Conservation (phyloP, 2,329 filamentous ascomycete species). For the Xylariaceae sp. region DNA sequence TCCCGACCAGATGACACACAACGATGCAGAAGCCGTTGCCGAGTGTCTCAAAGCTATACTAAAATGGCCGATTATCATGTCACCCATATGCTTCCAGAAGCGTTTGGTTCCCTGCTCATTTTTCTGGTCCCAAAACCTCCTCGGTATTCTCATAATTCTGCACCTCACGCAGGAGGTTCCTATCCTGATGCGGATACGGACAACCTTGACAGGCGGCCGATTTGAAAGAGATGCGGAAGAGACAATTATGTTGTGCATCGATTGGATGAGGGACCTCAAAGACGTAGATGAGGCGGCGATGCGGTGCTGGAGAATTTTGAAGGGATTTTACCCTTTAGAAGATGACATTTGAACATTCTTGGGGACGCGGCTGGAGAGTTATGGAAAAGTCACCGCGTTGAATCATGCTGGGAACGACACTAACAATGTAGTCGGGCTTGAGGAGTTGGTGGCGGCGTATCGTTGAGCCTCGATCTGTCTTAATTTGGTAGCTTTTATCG, state of each 20-base stretch:
- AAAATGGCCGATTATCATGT: conserved; percentile 56
- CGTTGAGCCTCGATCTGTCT: too few relatives aligned
- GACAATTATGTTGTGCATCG: conserved; percentile 49
- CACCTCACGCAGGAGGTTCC: conserved; percentile 49
- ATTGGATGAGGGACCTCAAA: conserved; percentile 57
- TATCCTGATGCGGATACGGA: conserved; percentile 45
- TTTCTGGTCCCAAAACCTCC: conserved; percentile 59
- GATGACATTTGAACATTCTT: conserved; percentile 16
- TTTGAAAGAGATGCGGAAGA: conserved; percentile 49
- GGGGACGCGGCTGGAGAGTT: too few relatives aligned
- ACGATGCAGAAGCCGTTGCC: conserved; percentile 51
- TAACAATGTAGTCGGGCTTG: too few relatives aligned
- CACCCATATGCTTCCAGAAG: conserved; percentile 53
- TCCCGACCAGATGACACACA: conserved; percentile 46
- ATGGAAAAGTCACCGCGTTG: too few relatives aligned
- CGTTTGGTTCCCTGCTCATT: conserved; percentile 55
- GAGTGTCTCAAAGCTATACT: conserved; percentile 54
- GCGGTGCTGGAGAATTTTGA: conserved; percentile 52
- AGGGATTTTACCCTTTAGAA: conserved; percentile 40
- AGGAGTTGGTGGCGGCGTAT: too few relatives aligned
- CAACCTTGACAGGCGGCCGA: conserved; percentile 39
- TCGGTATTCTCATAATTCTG: conserved; percentile 54
- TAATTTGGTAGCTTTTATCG: not conserved
- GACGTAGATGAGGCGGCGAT: conserved; percentile 48
- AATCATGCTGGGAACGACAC: too few relatives aligned